Conservation (phyloP, 805 yeast genomes). For the Tetrapisispora iriomotensis region DNA sequence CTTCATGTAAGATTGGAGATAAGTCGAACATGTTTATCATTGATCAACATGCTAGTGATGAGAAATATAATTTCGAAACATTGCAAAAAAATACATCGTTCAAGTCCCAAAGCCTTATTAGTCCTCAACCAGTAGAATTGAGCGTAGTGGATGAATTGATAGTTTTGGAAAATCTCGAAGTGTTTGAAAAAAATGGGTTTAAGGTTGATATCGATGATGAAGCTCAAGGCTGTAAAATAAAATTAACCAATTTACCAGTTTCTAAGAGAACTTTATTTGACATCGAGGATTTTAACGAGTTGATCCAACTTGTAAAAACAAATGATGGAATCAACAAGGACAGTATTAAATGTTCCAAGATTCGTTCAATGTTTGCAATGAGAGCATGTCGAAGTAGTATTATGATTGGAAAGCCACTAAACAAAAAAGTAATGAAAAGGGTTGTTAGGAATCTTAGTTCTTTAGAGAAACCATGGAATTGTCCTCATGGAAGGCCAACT, state of each 20-base stretch:
- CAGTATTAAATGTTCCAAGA: constrained; percentile 54
- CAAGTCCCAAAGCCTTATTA: constrained; percentile 61
- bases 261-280: constrained; percentile 64
- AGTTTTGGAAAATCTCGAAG: constrained; percentile 47
- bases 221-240: constrained; percentile 48
- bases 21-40: constrained; percentile 64
- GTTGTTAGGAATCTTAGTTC: constrained; percentile 60
- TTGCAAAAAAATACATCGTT: constrained; percentile 47
- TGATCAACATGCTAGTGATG: constrained; percentile 98
- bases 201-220: constrained; percentile 42
- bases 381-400: constrained; percentile 89
- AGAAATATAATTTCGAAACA: constrained; percentile 80
- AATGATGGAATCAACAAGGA: constrained; percentile 35
- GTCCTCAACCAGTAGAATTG: constrained; percentile 47
- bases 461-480: constrained; percentile 89
- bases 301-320: constrained; percentile 57
- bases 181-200: constrained; percentile 73
- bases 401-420: constrained; percentile 80
- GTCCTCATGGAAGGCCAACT: constrained; percentile 98
- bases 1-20: constrained; percentile 37
- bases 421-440: constrained; percentile 46
- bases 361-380: constrained; percentile 82
- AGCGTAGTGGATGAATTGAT: constrained; percentile 70
- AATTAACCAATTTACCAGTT: constrained; percentile 56
- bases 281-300: constrained; percentile 58